These are phyloP conservation scores for Papiliotrema laurentii DNA, from an alignment of 1,284 basidiomycete genomes.

Conservation along the genomic window DNA sequence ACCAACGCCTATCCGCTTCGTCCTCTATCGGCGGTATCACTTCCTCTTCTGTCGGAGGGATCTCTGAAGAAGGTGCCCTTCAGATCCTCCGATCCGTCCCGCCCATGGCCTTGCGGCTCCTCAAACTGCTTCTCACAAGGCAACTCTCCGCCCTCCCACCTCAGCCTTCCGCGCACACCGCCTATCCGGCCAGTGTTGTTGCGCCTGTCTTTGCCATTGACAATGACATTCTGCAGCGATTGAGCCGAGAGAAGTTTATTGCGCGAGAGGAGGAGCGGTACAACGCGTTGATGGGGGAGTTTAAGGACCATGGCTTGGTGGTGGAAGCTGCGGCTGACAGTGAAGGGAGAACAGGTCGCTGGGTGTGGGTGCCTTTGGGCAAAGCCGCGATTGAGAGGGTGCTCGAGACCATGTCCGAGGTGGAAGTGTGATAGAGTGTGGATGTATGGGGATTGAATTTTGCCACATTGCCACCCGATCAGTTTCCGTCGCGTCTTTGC, in stretches of 20 bases:
- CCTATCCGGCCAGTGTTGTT: slow-evolving; percentile 11
- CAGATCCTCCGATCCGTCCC: slow-evolving; percentile 84
- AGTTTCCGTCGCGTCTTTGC: no score
- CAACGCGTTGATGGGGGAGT: slow-evolving; percentile 75
- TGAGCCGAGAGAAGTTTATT: slow-evolving; percentile 64
- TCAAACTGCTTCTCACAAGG: slow-evolving; percentile 60
- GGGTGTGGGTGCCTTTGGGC: slow-evolving; percentile 76
- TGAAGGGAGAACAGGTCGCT: slow-evolving; percentile 42
- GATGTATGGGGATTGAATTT: no score
- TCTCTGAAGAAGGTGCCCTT: slow-evolving; percentile 73
- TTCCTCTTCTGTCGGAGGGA: slow-evolving; percentile 28
- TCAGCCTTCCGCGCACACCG: slow-evolving; percentile 19
- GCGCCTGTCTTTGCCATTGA: slow-evolving; percentile 45
- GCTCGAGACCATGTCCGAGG: slow-evolving; percentile 15
- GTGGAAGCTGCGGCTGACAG: slow-evolving; percentile 51
- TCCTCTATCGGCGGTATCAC: slow-evolving; percentile 22
- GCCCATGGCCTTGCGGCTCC: slow-evolving; percentile 74
- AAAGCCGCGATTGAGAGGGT: slow-evolving; percentile 56
- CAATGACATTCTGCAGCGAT: slow-evolving; percentile 38
- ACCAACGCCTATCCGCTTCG: slow-evolving; percentile 27
- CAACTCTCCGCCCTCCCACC: slow-evolving; percentile 61
- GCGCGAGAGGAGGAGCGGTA: slow-evolving; percentile 80
- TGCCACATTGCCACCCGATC: no score
- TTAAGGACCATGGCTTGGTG: slow-evolving; percentile 80
- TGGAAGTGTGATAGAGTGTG: slow-evolving; percentile 6